Conservation (phyloP, 1,284 basidiomycete genomes). For the Pseudozyma sp. region DNA sequence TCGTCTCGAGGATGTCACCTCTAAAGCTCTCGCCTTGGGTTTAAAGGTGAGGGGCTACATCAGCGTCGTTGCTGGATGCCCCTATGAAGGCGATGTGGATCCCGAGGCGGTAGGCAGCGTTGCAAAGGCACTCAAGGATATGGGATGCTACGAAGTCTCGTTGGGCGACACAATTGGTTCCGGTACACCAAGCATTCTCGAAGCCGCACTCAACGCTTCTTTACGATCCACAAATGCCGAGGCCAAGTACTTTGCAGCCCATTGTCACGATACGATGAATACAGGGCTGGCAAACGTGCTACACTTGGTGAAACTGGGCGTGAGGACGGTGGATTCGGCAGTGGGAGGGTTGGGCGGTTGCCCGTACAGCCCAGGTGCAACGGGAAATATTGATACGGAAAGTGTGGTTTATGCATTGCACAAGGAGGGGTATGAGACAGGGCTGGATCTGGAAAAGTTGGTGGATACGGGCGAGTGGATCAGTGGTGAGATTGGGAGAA, state of each 20-base stretch:
- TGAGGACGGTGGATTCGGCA: conserved; percentile 74
- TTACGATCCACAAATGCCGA: conserved; percentile 66
- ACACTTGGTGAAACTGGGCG: conserved; percentile 70
- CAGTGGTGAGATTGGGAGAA: conserved; percentile 35
- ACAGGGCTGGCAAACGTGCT: conserved; percentile 75
- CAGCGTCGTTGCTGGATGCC: conserved; percentile 80
- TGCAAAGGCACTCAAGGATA: conserved; percentile 78
- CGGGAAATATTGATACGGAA: conserved; percentile 68
- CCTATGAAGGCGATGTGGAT: conserved; percentile 84
- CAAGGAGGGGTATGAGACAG: conserved; percentile 78
- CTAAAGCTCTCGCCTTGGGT: conserved; percentile 75
- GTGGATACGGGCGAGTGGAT: conserved; percentile 55
- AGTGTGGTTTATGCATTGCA: conserved; percentile 87
- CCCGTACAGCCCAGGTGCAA: conserved; percentile 88
- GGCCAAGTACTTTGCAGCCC: conserved; percentile 39
- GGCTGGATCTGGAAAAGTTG: conserved; percentile 71
- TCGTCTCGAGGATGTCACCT: conserved; percentile 76
- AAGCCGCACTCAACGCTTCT: conserved; percentile 78
- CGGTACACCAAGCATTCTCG: conserved; percentile 80
- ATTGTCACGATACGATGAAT: conserved; percentile 94
- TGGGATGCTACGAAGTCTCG: conserved; percentile 94
- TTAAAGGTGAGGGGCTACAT: conserved; percentile 86
- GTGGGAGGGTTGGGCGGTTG: conserved; percentile 92
- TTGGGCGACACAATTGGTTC: conserved; percentile 92
- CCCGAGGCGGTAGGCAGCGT: conserved; percentile 78